Evolutionary conservation across 768 basidiomycete genomes (phyloP).

Genomic region (Porphyrellus cyaneotinctus): DNA sequence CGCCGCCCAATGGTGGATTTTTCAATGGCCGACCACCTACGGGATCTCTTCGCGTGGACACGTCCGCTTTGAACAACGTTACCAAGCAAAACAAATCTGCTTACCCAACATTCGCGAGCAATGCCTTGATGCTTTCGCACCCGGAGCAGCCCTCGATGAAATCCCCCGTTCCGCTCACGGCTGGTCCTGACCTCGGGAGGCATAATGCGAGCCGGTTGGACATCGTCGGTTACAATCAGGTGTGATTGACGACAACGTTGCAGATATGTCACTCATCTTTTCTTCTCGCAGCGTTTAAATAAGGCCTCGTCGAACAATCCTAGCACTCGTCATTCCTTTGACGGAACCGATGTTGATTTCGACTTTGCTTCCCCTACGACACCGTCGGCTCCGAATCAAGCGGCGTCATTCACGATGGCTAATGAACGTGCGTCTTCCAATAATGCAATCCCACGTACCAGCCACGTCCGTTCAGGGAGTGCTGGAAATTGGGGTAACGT

Average conservation of each 20-base stretch:
- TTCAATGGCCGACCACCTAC: slow-evolving; percentile 62
- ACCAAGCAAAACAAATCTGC: slow-evolving; percentile 82
- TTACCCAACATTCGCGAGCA: slow-evolving; percentile 58
- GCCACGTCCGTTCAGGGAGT: slow-evolving; percentile 75
- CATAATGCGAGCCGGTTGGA: slow-evolving; percentile 67
- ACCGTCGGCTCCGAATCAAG: slow-evolving; percentile 43
- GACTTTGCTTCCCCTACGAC: slow-evolving; percentile 57
- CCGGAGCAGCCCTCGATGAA: slow-evolving; percentile 58
- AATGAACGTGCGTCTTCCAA: slow-evolving; percentile 37
- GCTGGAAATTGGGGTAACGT: slow-evolving; percentile 76
- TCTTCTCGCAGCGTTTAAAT: slow-evolving; percentile 40
- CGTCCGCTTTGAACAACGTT: slow-evolving; percentile 55
- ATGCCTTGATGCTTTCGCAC: slow-evolving; percentile 46
- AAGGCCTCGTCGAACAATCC: slow-evolving; percentile 46
- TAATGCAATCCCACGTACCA: slow-evolving; percentile 41
- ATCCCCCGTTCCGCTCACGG: slow-evolving; percentile 78
- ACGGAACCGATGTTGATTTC: slow-evolving; percentile 62
- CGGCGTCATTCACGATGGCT: slow-evolving; percentile 36
- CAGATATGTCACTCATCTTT: slow-evolving; percentile 12
- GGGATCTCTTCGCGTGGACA: slow-evolving; percentile 72
- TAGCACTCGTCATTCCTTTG: slow-evolving; percentile 70
- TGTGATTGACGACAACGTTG: slow-evolving; percentile 30
- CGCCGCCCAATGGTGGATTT: slow-evolving; percentile 38
- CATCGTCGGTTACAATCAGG: slow-evolving; percentile 71
- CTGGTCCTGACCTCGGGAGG: slow-evolving; percentile 80